Base-by-base conservation (phyloP, 1,284 basidiomycete species). In the Termitomyces sp. region DNA sequence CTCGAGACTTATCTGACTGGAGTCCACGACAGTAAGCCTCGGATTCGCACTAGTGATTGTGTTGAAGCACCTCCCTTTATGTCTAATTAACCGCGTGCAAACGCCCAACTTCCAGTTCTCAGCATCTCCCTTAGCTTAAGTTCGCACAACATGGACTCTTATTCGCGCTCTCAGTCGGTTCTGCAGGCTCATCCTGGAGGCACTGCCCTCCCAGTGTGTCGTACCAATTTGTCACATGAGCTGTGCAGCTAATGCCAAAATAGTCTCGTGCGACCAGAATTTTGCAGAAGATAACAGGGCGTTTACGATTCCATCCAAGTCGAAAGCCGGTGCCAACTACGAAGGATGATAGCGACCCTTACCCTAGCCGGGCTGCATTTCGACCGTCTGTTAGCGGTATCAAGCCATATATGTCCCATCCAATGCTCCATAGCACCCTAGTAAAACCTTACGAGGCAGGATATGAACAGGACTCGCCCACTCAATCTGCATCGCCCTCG, bases 361-460 rank as follows among this genome's bases (percentile, higher is more conserved):
- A 62, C 57, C 55, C 65, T 39, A 49, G 53, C 6, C 58, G 59
- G 43, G 52, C 56, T 41, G 42, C 44, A 42, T 50, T 19, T 42
- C 53, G 52, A 36, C 50, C 36, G 36, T 50, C 39, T 33, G 33
- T 51, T 40, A 39, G n/a, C 5, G 40, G 45, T 28, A 30, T 52
- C 17, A 58, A 55, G 28, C 76, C 77, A 7, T 77, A 70, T 64
- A 70, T 78, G 66, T 75, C 73, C 13, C 73, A 77, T 33, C 75
- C 71, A 1, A 61, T 71, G 57, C 66, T 77, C 41, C 67, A 64
- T n/a, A 59, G 52, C 49, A 59, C 65, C 64, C 59, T 55, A 40
- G 63, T 65, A 33, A 65, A 68, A 52, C 61, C 61, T 38, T 61
- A 64, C 50, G 65, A 55, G 56, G 45, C 67, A 60, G 60, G 46